Base-by-base conservation (phyloP, 1,139 yeast species). In the Suhomyces bolitotheri region DNA sequence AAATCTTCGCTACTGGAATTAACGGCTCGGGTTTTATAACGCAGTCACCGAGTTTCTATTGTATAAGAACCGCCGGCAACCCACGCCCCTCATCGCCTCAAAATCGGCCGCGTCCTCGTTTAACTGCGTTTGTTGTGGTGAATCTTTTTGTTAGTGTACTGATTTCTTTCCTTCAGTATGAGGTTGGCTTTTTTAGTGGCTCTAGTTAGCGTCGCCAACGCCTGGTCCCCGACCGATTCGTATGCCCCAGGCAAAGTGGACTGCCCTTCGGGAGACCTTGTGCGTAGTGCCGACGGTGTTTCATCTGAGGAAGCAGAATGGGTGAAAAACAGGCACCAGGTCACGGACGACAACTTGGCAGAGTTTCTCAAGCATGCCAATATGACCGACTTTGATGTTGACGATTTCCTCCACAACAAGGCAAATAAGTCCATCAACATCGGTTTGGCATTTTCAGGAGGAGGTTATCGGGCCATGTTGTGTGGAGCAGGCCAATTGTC, bases 381-480 rank as follows among this genome's bases (percentile, higher is more conserved):
- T 32, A 40, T 56, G 44, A 44, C 49, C 2, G 53, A 50, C 34
- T 54, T 56, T 24, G 53, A 54, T 30, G 55, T 52, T 3, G 38
- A 44, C 5, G 39, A 40, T 12, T 56, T 54, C 29, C 33, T 56
- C 33, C 41, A 41, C 22, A 47, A 48, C 37, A 44, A 50, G 21
- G 46, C 54, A 33, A 46, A 52, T 34, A 42, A 46, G 16, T 41
- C 55, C 16, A 37, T 56, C 31, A 44, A 46, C 27, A 50, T 56
- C 17, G 61, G 58, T 3, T 30, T 56, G 8, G 56, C 60, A 4
- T 54, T 56, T 27, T 51, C 57, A 4, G 61, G 61, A 4, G 61
- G 61, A 13, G 60, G 61, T 4, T 56, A 56, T 41, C 46, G 61
- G 22, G 60, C 61, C 25, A 56, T 56, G 61, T 44, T 55, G 31